These are phyloP conservation scores for Cylindrotheca fusiformis DNA, from an alignment of 108 stramenopile species.

Conservation along the genomic window DNA sequence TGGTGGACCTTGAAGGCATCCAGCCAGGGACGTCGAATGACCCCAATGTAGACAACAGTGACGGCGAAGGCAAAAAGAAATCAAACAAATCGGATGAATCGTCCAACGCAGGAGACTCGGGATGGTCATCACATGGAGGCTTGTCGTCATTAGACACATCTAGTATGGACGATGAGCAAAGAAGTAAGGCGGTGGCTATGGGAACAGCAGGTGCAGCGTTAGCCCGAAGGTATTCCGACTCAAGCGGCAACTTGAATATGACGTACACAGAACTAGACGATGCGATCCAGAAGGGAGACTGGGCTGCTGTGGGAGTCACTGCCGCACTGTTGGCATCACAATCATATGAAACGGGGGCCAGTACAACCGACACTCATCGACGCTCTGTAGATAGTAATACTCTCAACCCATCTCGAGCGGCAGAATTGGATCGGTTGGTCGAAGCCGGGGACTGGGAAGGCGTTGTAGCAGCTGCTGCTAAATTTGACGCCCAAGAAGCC, in stretches of 20 bases:
- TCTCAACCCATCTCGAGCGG: slow-evolving; percentile 61
- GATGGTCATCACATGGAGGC: slow-evolving; percentile 55
- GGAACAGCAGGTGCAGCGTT: slow-evolving; percentile 17
- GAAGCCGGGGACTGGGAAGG: slow-evolving; percentile 91
- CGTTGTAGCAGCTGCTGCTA: slow-evolving; percentile 75
- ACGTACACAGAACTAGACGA: slow-evolving; percentile 56
- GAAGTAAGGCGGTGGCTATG: slow-evolving; percentile 41
- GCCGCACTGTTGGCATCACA: slow-evolving; percentile 82
- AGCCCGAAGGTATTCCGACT: neutral
- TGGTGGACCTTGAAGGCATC: slow-evolving; percentile 12
- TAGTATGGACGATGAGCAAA: slow-evolving; percentile 41
- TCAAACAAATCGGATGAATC: neutral
- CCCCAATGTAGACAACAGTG: neutral
- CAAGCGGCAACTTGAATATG: slow-evolving; percentile 16
- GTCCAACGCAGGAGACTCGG: slow-evolving; percentile 48
- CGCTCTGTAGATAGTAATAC: slow-evolving; percentile 14
- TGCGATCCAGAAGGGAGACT: slow-evolving; percentile 83
- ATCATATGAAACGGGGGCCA: slow-evolving; percentile 38
- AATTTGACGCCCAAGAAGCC: slow-evolving; percentile 67
- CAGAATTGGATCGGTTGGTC: slow-evolving; percentile 83
- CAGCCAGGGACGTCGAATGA: neutral
- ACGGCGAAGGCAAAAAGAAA: slow-evolving; percentile 4
- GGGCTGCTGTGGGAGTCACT: slow-evolving; percentile 86
- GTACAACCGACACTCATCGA: neutral
- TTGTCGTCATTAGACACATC: slow-evolving; percentile 56